phyloP scores from a whole-genome alignment of 2,329 filamentous ascomycete genomes.

The Calonectria pauciramosa region DNA sequence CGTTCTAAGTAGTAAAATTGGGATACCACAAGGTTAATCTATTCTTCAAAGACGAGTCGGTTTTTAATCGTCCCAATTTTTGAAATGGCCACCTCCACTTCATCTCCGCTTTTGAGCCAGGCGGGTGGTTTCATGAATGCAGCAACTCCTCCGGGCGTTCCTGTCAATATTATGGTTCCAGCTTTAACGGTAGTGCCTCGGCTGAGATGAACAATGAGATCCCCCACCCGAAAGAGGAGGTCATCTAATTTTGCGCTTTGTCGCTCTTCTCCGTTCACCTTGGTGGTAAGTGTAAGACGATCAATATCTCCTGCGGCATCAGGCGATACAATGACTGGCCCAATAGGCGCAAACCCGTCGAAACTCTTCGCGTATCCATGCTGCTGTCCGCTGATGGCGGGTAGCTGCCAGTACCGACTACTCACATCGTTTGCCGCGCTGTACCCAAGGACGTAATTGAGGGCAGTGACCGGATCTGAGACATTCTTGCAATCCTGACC shows the following conservation, averaged over 20 bases:
- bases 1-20: background rate
- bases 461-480: background rate
- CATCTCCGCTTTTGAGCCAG: conserved; percentile 7
- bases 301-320: background rate
- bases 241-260: background rate
- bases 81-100: conserved; percentile 1
- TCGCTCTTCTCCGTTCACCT: conserved; percentile 10
- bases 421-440: conserved; percentile 14
- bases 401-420: conserved; percentile 14
- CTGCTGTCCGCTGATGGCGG: conserved; percentile 14
- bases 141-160: conserved; percentile 15
- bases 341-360: conserved; percentile 15
- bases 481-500: conserved; percentile 16
- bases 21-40: background rate
- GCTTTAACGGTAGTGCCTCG: conserved; percentile 9
- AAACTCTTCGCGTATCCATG: conserved; percentile 23
- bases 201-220: conserved; percentile 15
- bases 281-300: background rate
- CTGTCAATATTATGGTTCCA: conserved; percentile 10
- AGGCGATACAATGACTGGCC: conserved; percentile 4
- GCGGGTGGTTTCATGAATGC: conserved; percentile 17
- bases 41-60: background rate
- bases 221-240: background rate
- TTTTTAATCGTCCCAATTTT: conserved; percentile 11
- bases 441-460: background rate